Evolutionary conservation across 371 early-diverging fungal species (phyloP).

Genomic region (Conidiobolus incongruus): DNA sequence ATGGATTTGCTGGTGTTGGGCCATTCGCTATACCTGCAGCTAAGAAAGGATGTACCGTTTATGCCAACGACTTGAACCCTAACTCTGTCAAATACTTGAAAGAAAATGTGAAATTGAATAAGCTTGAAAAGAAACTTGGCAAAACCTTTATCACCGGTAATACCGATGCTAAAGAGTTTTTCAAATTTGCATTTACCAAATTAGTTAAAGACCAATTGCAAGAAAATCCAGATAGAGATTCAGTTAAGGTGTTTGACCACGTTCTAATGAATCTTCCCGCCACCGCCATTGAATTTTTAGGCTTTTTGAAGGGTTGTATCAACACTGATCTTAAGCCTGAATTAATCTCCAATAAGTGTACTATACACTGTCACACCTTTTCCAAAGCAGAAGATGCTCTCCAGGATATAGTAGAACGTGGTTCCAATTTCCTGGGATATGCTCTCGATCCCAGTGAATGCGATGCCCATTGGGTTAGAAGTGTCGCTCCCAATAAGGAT

Average conservation of each 20-base stretch:
- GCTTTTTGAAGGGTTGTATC: slow-evolving; percentile 17
- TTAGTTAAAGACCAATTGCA: slow-evolving; percentile 7
- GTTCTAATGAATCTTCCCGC: slow-evolving; percentile 97
- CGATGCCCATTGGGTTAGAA: slow-evolving; percentile 53
- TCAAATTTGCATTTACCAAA: slow-evolving; percentile 37
- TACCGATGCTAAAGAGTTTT: slow-evolving; percentile 81
- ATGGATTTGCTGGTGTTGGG: slow-evolving; percentile 97
- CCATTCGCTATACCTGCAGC: slow-evolving; percentile 96
- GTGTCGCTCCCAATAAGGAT: slow-evolving; percentile 93
- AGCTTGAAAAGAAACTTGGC: slow-evolving; percentile 25
- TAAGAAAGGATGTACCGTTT: slow-evolving; percentile 60
- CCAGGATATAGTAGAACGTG: slow-evolving; percentile 39
- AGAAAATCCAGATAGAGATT: neutral
- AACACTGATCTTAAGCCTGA: slow-evolving; percentile 12
- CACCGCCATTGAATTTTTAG: slow-evolving; percentile 85
- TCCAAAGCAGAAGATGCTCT: slow-evolving; percentile 51
- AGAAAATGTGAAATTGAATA: slow-evolving; percentile 64
- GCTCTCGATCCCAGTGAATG: slow-evolving; percentile 18
- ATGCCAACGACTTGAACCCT: slow-evolving; percentile 97
- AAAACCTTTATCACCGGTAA: slow-evolving; percentile 53
- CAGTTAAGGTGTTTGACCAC: slow-evolving; percentile 65
- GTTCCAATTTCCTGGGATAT: neutral
- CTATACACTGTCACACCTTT: slow-evolving; percentile 89
- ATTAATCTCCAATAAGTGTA: slow-evolving; percentile 16
- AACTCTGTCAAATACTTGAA: slow-evolving; percentile 54